A percentile compares a stretch with the other conserved stretches of the same genome.
Conservation (phyloP, 2,329 filamentous ascomycete genomes). For the Colletotrichum zoysiae region DNA sequence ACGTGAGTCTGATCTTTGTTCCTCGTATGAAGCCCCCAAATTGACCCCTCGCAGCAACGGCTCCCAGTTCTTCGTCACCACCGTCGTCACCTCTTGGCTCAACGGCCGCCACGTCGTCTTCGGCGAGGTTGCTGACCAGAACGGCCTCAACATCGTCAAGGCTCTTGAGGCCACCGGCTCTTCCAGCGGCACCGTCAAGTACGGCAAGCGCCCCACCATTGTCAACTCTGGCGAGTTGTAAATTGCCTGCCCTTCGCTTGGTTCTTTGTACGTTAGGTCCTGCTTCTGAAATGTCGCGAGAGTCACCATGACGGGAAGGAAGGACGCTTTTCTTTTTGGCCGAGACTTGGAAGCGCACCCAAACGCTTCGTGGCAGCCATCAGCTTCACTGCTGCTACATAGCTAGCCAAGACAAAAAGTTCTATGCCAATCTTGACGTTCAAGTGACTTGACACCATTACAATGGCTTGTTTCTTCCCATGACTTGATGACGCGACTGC, state of each 20-base stretch:
- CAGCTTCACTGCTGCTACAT: conserved; percentile 20
- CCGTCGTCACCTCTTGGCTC: conserved; percentile 88
- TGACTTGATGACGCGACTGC: too few relatives aligned
- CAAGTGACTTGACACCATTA: background rate
- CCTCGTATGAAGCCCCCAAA: background rate
- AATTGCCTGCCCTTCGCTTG: conserved; percentile 43
- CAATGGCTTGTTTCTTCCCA: background rate
- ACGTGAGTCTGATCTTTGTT: conserved; percentile 67
- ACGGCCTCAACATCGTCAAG: conserved; percentile 67
- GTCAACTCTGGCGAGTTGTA: conserved; percentile 65
- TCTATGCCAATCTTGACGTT: conserved; percentile 3
- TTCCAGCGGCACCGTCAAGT: conserved; percentile 66
- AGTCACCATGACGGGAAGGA: conserved; percentile 12
- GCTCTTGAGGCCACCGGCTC: conserved; percentile 72
- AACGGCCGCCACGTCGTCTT: conserved; percentile 88
- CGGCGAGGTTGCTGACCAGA: conserved; percentile 74
- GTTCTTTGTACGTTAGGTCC: conserved; percentile 44
- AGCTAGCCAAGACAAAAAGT: conserved; percentile 41
- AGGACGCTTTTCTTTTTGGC: conserved; percentile 23
- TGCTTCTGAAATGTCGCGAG: conserved; percentile 26
- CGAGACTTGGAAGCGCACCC: conserved; percentile 26
- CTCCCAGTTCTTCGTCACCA: conserved; percentile 98
- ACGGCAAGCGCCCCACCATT: conserved; percentile 70
- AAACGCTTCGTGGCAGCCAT: conserved; percentile 23
- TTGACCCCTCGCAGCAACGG: conserved; percentile 80